Evolutionary conservation across 768 basidiomycete genomes (phyloP), one percentile per base, ranked within the genome.

Genomic region (Boletus pseudopeckii): DNA sequence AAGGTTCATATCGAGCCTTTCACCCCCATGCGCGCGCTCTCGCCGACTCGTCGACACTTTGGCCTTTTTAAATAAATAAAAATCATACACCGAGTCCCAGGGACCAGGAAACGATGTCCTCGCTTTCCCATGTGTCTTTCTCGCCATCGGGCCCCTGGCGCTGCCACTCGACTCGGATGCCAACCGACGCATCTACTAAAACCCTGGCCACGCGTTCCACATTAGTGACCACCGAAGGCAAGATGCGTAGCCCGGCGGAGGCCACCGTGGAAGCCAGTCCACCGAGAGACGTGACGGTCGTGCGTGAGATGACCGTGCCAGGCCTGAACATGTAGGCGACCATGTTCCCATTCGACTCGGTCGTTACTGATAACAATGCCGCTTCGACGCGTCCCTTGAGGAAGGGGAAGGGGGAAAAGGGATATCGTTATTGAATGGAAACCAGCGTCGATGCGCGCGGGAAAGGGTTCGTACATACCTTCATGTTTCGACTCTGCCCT

Each of bases 51-150:
- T 22, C 20, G 20, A 15, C 4, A 7, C 14, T 41, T 20, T 28
- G 28, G 1, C 26, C 22, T 28, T 8, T 20, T 20, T 14, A 14
- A 20, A 28, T 28, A 8, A 40, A 22, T 22, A 22, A 22, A n/a
- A 22, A 20, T 52, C 32, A 65, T 34, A 54, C 64, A 9, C 66
- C 65, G 28, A 59, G 36, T 11, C 61, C 64, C 11, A 59, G 36
- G 7, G 65, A 59, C 65, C 59, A 63, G 4, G 66, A 51, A 5
- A 68, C 47, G 8, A 68, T 65, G 18, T 63, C 65, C 7, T 68
- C 64, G 13, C 59, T 68, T 33, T 67, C 66, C 63, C 66, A 68
- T 10, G 63, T 65, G 10, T 63, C 36, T 43, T 68, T 68, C 7
- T 37, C 42, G 36, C 49, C 54, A 7, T 50, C 36, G 1, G 53